Percentiles rank a stretch among this genome's conserved stretches.
Conservation (phyloP, 345 rosid species). For the Melaleuca alternifolia region DNA sequence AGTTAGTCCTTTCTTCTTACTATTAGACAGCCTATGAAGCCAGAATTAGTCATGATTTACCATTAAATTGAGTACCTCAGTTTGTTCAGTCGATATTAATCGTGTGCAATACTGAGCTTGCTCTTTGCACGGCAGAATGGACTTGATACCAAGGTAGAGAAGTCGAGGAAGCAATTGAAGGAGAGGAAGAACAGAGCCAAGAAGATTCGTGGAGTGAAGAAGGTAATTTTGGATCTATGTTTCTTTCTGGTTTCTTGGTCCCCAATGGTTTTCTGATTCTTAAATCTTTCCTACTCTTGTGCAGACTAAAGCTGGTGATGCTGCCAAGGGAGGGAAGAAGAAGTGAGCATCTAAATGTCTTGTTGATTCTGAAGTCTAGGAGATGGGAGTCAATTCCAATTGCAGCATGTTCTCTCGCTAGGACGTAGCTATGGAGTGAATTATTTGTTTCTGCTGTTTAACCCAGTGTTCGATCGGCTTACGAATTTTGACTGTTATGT, state of each 20-base stretch:
- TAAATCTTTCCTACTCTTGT: not conserved
- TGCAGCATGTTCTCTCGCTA: not conserved
- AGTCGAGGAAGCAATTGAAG: slow-evolving; percentile 45
- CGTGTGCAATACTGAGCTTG: not conserved
- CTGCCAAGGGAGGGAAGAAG: slow-evolving; percentile 47
- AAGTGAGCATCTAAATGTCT: slow-evolving; percentile 13
- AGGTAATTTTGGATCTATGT: slow-evolving; percentile 8
- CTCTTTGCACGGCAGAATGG: slow-evolving; percentile 24
- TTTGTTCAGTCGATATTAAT: not conserved
- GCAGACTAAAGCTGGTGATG: slow-evolving; percentile 43
- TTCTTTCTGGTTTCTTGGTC: not conserved
- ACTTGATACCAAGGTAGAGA: slow-evolving; percentile 32
- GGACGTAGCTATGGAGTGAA: not conserved
- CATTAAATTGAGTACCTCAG: too few species aligned
- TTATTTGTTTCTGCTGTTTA: not conserved
- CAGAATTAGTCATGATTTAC: not conserved
- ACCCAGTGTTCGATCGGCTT: not conserved
- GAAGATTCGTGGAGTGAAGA: slow-evolving; percentile 51
- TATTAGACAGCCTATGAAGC: not conserved
- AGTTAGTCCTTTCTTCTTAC: not conserved
- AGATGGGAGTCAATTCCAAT: not conserved
- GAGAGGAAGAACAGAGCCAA: slow-evolving; percentile 44
- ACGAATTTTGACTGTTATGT: not conserved
- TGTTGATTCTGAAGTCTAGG: not conserved
- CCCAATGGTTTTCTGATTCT: not conserved